Evolutionary conservation across 495 filamentous ascomycete species (phyloP), one percentile per base, ranked within the genome.

Genomic region (Aspergillus baeticus): DNA sequence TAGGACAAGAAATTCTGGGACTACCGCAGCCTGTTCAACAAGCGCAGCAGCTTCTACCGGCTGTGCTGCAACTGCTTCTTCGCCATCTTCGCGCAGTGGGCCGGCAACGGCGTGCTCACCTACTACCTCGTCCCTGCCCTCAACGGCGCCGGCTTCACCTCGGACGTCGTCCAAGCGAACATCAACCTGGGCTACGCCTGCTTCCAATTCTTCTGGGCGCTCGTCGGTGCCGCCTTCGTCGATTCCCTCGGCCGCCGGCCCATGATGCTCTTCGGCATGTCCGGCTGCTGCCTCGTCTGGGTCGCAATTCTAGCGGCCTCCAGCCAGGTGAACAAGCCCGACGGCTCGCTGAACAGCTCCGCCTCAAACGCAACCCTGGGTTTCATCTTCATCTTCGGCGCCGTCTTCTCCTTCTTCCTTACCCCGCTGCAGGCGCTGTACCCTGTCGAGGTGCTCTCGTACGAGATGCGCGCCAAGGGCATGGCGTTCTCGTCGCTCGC

Each of bases 371-470:
- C 41, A 4, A 46, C 29, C 3, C 11, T 55, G 2, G 53, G 1
- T 10, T 47, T 55, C 20, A 55, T 55, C 21, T 55, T 48, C 34
- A 35, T 55, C 10, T 47, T 55, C 21, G 53, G 53, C 17, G 29
- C 15, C 20, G 29, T 35, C 11, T 55, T 38, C 53, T 36, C 41
- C 7, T 47, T 55, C 43, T 35, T 29, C 34, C 3, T 73, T 10
- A 49, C 50, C 77, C 83, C 84, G 0, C 70, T 87, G n/a, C 83
- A 85, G 58, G 80, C 78, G 44, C 69, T 87, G 33, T 89, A 87
- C 70, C 83, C 83, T 1, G 79, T 84, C 20, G 86, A 88, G 65
- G 79, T 81, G 33, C 71, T 87, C 10, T 70, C 73, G 3, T 81
- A 75, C 60, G 77, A 83, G 39, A 75, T 75, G 61, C 76, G 84